Evolutionary conservation across 352 stramenopile species (phyloP).

Genomic region (Globisporangium cederbergense): DNA sequence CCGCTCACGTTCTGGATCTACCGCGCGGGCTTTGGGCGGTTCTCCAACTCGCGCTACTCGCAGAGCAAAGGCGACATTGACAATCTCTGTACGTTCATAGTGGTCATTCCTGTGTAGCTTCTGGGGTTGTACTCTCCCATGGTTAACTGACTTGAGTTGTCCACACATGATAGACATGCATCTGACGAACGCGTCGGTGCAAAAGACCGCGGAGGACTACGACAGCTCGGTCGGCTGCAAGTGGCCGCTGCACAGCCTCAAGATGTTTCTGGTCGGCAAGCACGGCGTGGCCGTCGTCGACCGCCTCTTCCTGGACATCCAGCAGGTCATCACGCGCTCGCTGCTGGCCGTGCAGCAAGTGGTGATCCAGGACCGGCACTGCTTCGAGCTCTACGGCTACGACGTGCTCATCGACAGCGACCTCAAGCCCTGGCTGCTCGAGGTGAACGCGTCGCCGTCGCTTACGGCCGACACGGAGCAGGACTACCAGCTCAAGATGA

Average conservation of each 20-base stretch:
- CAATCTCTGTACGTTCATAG: slow-evolving; percentile 22
- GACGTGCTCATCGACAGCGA: slow-evolving; percentile 84
- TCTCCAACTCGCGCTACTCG: slow-evolving; percentile 43
- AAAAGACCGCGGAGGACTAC: slow-evolving; percentile 85
- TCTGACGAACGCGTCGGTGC: slow-evolving; percentile 92
- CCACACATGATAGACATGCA: slow-evolving; percentile 77
- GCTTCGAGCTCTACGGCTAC: slow-evolving; percentile 90
- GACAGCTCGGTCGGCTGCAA: slow-evolving; percentile 60
- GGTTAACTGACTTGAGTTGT: neutral
- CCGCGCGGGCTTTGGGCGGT: slow-evolving; percentile 72
- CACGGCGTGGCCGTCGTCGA: slow-evolving; percentile 61
- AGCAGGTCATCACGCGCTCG: slow-evolving; percentile 81
- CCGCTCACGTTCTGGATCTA: slow-evolving; percentile 37
- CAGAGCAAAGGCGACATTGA: slow-evolving; percentile 27
- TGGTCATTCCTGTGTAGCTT: neutral
- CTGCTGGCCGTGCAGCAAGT: slow-evolving; percentile 79
- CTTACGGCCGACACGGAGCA: slow-evolving; percentile 58
- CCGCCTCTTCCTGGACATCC: slow-evolving; percentile 78
- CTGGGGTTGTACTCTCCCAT: neutral
- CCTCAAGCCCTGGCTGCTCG: slow-evolving; percentile 84
- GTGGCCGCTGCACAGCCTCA: slow-evolving; percentile 55
- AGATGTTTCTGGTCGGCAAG: slow-evolving; percentile 65
- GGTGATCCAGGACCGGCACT: slow-evolving; percentile 89
- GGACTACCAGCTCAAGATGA: slow-evolving; percentile 85
- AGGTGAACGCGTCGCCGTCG: slow-evolving; percentile 80